Evolutionary conservation across 1,284 basidiomycete genomes (phyloP).

Genomic region (Cystobasidium sp.): DNA sequence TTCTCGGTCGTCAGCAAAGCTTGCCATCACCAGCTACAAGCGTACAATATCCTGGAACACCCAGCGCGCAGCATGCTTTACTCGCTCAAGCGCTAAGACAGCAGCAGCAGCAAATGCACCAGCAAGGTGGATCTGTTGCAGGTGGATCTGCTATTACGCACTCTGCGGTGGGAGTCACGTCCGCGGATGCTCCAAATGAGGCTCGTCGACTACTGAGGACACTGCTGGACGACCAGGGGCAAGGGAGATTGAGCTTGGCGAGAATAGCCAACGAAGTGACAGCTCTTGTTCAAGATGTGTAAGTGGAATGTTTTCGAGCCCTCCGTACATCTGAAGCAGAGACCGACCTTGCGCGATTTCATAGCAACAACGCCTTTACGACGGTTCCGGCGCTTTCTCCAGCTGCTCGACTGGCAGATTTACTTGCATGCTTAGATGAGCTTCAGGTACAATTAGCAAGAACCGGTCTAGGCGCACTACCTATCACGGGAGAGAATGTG

Average conservation of each 20-base stretch:
- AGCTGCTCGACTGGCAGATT: constrained; percentile 23
- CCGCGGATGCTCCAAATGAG: constrained; percentile 36
- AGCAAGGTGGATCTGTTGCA: constrained; percentile 6
- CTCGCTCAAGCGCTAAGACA: constrained; percentile 5
- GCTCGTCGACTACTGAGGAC: constrained; percentile 21
- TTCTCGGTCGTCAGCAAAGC: background rate
- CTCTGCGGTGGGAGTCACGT: constrained; percentile 8
- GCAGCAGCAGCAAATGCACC: background rate
- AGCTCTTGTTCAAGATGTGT: constrained; percentile 24
- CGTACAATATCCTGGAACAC: constrained; percentile 6
- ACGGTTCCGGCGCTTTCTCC: background rate
- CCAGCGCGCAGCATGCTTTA: constrained; percentile 3
- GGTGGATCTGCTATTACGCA: constrained; percentile 14
- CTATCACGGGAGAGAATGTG: constrained; percentile 8
- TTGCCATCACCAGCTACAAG: background rate
- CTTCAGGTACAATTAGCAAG: constrained; percentile 28
- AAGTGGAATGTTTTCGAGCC: background rate
- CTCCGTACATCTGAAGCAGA: background rate
- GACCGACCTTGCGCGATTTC: background rate
- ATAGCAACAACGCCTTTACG: constrained; percentile 34
- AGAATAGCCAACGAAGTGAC: constrained; percentile 36
- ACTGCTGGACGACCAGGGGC: constrained; percentile 30
- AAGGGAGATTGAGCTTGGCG: constrained; percentile 40
- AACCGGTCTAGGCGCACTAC: constrained; percentile 35
- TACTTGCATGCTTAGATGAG: constrained; percentile 31